phyloP scores from a whole-genome alignment of 1,284 basidiomycete genomes.

The Xanthoconium separans region DNA sequence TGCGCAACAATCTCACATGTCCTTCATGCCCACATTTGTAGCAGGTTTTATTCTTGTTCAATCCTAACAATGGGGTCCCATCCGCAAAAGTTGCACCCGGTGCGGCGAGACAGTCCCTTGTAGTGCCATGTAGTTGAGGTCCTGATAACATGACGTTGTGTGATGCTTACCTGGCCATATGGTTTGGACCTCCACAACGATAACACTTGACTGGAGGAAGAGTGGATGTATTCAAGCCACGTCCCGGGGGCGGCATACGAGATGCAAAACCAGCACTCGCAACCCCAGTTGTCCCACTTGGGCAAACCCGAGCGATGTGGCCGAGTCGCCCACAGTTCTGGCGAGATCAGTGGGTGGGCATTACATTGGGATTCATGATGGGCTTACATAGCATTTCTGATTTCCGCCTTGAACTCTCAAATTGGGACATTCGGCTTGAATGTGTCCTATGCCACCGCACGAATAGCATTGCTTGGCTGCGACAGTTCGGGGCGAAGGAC shows the following conservation, averaged over 20 bases:
- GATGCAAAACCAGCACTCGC: conserved; percentile 51
- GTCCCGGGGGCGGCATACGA: conserved; percentile 69
- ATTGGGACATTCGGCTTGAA: conserved; percentile 84
- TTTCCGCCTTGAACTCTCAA: conserved; percentile 62
- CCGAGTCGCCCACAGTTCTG: conserved; percentile 79
- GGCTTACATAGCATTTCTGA: conserved; percentile 82
- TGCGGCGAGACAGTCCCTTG: conserved; percentile 76
- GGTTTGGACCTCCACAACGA: conserved; percentile 79
- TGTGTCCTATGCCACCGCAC: conserved; percentile 76
- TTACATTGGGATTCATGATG: conserved; percentile 1
- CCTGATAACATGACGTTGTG: not conserved
- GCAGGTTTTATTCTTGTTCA: conserved; percentile 73
- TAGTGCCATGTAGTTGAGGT: conserved; percentile 7
- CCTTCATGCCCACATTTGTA: conserved; percentile 85
- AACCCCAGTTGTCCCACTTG: conserved; percentile 45
- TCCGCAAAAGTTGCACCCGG: conserved; percentile 55
- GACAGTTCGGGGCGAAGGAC: conserved; percentile 77
- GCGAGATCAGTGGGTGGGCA: conserved; percentile 14
- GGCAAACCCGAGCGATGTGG: conserved; percentile 76
- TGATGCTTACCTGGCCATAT: conserved; percentile 64
- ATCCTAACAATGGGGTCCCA: conserved; percentile 39
- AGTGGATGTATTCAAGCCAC: conserved; percentile 70
- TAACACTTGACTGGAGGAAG: conserved; percentile 81
- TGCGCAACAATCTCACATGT: conserved; percentile 53
- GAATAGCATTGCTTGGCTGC: conserved; percentile 59